Evolutionary conservation across 352 stramenopile species (phyloP).

Genomic region (Peronosclerospora sorghi): DNA sequence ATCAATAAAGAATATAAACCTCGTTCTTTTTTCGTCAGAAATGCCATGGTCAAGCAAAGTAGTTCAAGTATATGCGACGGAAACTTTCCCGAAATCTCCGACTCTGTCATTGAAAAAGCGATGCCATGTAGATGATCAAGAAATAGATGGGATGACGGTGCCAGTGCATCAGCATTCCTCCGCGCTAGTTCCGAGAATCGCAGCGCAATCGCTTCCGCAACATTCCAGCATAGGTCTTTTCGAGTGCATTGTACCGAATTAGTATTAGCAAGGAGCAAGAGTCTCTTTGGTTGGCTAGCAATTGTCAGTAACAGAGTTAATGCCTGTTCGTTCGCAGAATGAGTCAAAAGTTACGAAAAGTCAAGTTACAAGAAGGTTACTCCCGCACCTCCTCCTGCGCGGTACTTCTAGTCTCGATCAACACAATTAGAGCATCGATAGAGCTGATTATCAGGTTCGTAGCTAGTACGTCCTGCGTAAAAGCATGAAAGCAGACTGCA

Average conservation of each 20-base stretch:
- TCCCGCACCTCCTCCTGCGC: constrained; percentile 51
- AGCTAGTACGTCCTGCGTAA: constrained; percentile 20
- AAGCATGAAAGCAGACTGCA: constrained; percentile 30
- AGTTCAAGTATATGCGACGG: constrained; percentile 48
- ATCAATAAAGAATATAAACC: constrained; percentile 66
- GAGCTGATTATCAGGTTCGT: constrained; percentile 30
- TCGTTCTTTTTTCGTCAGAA: constrained; percentile 49
- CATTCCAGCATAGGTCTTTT: constrained; percentile 44
- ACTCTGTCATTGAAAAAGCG: constrained; percentile 25
- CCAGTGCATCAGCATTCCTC: constrained; percentile 26
- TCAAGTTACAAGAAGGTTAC: not conserved
- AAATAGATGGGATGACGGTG: constrained; percentile 59
- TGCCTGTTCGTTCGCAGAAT: constrained; percentile 30
- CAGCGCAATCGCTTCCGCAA: constrained; percentile 41
- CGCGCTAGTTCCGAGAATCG: constrained; percentile 34
- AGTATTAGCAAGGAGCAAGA: constrained; percentile 36
- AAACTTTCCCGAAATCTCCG: constrained; percentile 24
- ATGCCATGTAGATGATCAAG: constrained; percentile 72
- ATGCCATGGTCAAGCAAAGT: constrained; percentile 59
- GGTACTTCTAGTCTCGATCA: constrained; percentile 26
- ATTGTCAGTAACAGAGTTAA: constrained; percentile 59
- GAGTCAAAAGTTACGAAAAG: not conserved
- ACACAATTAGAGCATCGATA: constrained; percentile 23
- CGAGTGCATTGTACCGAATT: constrained; percentile 21
- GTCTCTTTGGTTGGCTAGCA: constrained; percentile 48